Evolutionary conservation across 2,329 filamentous ascomycete species (phyloP).

Genomic region (Xylaria sp.): DNA sequence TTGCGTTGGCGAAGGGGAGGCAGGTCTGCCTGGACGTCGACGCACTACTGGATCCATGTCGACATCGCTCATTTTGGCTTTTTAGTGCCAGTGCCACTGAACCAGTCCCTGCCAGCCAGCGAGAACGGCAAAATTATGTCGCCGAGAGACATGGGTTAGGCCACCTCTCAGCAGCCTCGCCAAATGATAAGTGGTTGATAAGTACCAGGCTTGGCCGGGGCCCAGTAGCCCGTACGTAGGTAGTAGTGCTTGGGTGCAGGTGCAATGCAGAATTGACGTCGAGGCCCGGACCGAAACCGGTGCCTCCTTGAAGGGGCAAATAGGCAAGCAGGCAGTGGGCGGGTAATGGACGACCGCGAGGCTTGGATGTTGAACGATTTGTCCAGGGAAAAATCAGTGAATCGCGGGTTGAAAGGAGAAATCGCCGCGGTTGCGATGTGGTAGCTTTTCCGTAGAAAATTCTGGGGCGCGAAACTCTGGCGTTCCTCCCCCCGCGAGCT

Average conservation of each 20-base stretch:
- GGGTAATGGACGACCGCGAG: neutral
- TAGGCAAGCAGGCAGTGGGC: neutral
- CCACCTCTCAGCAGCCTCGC: constrained; percentile 35
- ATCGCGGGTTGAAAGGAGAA: neutral
- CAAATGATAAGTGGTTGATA: constrained; percentile 14
- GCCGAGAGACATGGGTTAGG: constrained; percentile 36
- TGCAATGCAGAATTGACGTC: neutral
- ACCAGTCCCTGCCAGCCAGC: constrained; percentile 9
- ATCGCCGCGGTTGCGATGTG: constrained; percentile 12
- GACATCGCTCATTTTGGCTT: constrained; percentile 31
- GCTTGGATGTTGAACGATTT: neutral
- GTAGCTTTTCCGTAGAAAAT: constrained; percentile 17
- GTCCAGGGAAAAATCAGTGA: neutral
- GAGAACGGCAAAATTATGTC: constrained; percentile 34
- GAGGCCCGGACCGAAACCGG: neutral
- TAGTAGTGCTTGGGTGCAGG: neutral
- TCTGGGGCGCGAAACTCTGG: constrained; percentile 30
- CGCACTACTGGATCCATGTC: constrained; percentile 28
- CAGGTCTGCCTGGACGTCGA: constrained; percentile 26
- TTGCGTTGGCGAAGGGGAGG: constrained; percentile 20
- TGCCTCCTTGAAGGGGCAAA: neutral
- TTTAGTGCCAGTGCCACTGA: constrained; percentile 19
- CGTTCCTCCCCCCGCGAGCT: constrained; percentile 16
- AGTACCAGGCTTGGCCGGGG: constrained; percentile 1
- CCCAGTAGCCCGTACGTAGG: neutral